Conservation (phyloP, 345 rosid species). For the Populus euphratica region DNA sequence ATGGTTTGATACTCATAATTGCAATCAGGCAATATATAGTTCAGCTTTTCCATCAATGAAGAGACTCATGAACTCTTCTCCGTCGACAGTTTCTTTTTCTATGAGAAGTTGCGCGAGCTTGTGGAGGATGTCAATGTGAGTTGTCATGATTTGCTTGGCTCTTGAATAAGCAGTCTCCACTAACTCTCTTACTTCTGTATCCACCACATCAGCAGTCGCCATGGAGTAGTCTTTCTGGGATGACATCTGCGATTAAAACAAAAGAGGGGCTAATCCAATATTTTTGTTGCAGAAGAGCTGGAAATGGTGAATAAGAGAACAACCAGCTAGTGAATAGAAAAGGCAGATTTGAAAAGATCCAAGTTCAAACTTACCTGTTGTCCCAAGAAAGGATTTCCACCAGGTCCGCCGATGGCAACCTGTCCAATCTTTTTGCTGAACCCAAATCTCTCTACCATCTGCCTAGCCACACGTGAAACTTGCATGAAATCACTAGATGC, state of each 20-base stretch:
- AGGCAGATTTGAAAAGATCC: background rate
- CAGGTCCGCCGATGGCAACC: slow-evolving; percentile 86
- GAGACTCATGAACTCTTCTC: slow-evolving; percentile 99
- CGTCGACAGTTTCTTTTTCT: slow-evolving; percentile 94
- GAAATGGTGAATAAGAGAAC: background rate
- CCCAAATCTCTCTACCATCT: slow-evolving; percentile 97
- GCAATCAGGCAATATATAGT: slow-evolving; percentile 56
- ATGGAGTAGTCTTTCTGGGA: slow-evolving; percentile 95
- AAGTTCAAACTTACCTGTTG: slow-evolving; percentile 42
- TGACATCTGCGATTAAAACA: slow-evolving; percentile 57
- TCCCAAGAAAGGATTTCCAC: slow-evolving; percentile 97
- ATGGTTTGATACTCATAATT: background rate
- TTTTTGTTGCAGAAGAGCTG: background rate
- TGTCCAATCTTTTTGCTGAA: slow-evolving; percentile 98
- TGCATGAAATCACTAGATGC: slow-evolving; percentile 99
- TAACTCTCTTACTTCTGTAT: slow-evolving; percentile 82
- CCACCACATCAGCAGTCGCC: slow-evolving; percentile 96
- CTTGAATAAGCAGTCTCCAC: slow-evolving; percentile 74
- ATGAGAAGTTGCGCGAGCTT: slow-evolving; percentile 84
- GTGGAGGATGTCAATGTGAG: slow-evolving; percentile 71
- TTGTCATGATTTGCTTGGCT: slow-evolving; percentile 65
- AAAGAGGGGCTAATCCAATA: background rate
- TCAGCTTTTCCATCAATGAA: slow-evolving; percentile 97
- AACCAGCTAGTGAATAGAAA: background rate
- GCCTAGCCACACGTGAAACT: slow-evolving; percentile 98